Conservation (phyloP, 306 rosid genomes). For the Inga laurina region DNA sequence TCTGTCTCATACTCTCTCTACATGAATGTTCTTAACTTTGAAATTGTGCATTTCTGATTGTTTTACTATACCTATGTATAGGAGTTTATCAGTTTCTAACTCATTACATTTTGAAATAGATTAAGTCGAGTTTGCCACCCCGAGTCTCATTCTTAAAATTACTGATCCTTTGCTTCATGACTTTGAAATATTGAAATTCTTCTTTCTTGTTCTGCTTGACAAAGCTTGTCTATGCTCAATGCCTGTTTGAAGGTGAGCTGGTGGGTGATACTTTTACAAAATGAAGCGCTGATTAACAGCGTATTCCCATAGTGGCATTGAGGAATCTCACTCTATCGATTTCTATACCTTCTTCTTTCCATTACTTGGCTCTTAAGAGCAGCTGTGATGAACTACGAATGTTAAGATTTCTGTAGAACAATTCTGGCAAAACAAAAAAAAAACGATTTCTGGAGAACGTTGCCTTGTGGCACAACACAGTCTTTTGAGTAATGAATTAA, state of each 20-base stretch:
- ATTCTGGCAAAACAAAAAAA: too few relatives aligned
- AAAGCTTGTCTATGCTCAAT: neutral
- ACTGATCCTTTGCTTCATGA: neutral
- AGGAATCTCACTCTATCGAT: neutral
- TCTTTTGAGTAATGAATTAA: too few relatives aligned
- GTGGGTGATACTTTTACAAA: neutral
- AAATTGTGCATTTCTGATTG: neutral
- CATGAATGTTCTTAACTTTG: neutral
- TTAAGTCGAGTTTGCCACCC: neutral
- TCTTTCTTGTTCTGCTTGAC: neutral
- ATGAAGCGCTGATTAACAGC: conserved; percentile 1
- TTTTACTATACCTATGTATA: neutral
- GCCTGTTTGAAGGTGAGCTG: neutral
- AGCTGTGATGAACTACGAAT: neutral
- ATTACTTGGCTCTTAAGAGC: neutral
- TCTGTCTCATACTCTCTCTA: neutral
- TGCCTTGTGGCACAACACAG: neutral
- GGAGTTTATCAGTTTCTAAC: neutral
- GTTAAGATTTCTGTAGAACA: neutral
- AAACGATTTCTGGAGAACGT: neutral
- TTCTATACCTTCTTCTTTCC: neutral
- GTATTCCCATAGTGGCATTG: neutral
- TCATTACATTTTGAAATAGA: neutral
- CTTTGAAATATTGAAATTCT: neutral
- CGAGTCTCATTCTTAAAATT: neutral